Conservation (phyloP, 345 rosid species). For the Brassica napus region Da-Ae NC_063439.1:8014001-8014500, state of each 20-base stretch:
- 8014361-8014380: slow-evolving; percentile 80
- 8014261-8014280: slow-evolving; percentile 51
- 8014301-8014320: slow-evolving; percentile 69
- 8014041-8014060: slow-evolving; percentile 68
- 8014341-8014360: slow-evolving; percentile 66
- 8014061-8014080: slow-evolving; percentile 65
- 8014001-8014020: slow-evolving; percentile 37
- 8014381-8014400: slow-evolving; percentile 73
- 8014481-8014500: slow-evolving; percentile 70
- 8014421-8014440: slow-evolving; percentile 65
- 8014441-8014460: slow-evolving; percentile 52
- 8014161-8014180: slow-evolving; percentile 44
- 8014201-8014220: slow-evolving; percentile 52
- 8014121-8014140: slow-evolving; percentile 80
- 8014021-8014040: slow-evolving; percentile 62
- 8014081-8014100: slow-evolving; percentile 62
- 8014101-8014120: slow-evolving; percentile 74
- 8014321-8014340: slow-evolving; percentile 70
- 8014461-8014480: slow-evolving; percentile 76
- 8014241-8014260: slow-evolving; percentile 61
- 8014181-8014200: slow-evolving; percentile 53
- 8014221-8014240: slow-evolving; percentile 61
- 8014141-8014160: slow-evolving; percentile 76
- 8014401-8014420: slow-evolving; percentile 80
- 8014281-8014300: slow-evolving; percentile 51